These are phyloP conservation scores for Vigna radiata DNA, from an alignment of 306 rosid genomes.

Conservation along the genomic window DNA sequence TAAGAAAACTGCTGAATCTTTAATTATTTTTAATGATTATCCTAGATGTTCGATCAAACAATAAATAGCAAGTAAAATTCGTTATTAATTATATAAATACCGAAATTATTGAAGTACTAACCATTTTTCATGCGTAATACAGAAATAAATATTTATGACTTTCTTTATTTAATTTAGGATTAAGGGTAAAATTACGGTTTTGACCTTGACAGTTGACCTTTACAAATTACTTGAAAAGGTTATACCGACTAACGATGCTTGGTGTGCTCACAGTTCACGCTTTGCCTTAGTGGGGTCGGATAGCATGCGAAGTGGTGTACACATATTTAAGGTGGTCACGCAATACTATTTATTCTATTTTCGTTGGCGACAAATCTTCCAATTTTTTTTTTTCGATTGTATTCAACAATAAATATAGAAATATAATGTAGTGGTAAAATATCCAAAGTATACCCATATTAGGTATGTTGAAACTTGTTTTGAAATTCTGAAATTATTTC, in stretches of 20 bases:
- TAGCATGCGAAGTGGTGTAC: conserved; percentile 39
- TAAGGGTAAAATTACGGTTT: conserved; percentile 12
- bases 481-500: too few relatives aligned
- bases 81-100: not conserved
- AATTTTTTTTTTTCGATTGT: too few relatives aligned
- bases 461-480: too few relatives aligned
- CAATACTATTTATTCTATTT: not conserved
- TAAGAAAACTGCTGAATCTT: conserved; percentile 31
- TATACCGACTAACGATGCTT: conserved; percentile 26
- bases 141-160: not conserved
- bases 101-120: not conserved
- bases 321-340: not conserved
- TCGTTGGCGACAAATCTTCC: too few relatives aligned
- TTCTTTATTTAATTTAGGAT: not conserved
- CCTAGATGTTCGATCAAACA: not conserved
- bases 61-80: not conserved
- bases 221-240: not conserved
- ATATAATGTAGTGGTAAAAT: too few relatives aligned
- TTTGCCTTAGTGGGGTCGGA: not conserved
- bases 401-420: too few relatives aligned
- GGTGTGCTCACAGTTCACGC: conserved; percentile 13
- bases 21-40: not conserved
- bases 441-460: too few relatives aligned
- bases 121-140: not conserved
- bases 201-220: conserved; percentile 58